These are phyloP conservation scores for Rhynchosporium graminicola DNA, from an alignment of 2,329 filamentous ascomycete genomes.

Conservation along the genomic window DNA sequence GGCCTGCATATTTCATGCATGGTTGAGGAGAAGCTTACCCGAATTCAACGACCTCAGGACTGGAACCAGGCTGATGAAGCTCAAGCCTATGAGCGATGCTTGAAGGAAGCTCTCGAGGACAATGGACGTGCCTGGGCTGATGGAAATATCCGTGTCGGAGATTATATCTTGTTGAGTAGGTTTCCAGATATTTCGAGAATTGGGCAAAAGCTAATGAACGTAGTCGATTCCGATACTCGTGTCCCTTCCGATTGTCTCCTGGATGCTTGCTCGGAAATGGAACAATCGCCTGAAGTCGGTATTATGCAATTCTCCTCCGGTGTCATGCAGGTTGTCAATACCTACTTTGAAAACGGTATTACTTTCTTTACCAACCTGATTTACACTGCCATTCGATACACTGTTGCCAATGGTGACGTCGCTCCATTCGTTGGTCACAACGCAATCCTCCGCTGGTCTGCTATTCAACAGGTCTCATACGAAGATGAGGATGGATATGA, in stretches of 20 bases:
- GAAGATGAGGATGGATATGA: constrained; percentile 65
- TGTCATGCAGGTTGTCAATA: constrained; percentile 77
- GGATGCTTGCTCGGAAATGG: constrained; percentile 80
- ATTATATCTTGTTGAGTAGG: constrained; percentile 71
- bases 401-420: constrained; percentile 75
- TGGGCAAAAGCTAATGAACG: constrained; percentile 23
- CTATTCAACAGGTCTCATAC: constrained; percentile 73
- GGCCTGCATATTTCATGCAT: constrained; percentile 67
- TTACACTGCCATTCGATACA: constrained; percentile 75
- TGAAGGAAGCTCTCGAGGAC: constrained; percentile 66
- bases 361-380: constrained; percentile 74
- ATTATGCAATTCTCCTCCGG: constrained; percentile 78
- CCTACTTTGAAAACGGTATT: constrained; percentile 71
- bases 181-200: background rate
- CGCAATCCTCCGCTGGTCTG: constrained; percentile 73
- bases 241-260: constrained; percentile 76
- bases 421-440: constrained; percentile 83
- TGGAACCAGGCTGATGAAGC: constrained; percentile 73
- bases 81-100: constrained; percentile 62
- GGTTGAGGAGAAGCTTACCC: constrained; percentile 67
- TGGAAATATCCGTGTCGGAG: constrained; percentile 82
- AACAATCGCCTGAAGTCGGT: constrained; percentile 74
- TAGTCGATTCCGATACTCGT: constrained; percentile 74
- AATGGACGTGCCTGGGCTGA: constrained; percentile 76
- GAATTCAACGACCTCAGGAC: constrained; percentile 55